Evolutionary conservation across 1,284 basidiomycete species (phyloP), one percentile per base, ranked within the genome.

Genomic region (Ustilago hordei): DNA sequence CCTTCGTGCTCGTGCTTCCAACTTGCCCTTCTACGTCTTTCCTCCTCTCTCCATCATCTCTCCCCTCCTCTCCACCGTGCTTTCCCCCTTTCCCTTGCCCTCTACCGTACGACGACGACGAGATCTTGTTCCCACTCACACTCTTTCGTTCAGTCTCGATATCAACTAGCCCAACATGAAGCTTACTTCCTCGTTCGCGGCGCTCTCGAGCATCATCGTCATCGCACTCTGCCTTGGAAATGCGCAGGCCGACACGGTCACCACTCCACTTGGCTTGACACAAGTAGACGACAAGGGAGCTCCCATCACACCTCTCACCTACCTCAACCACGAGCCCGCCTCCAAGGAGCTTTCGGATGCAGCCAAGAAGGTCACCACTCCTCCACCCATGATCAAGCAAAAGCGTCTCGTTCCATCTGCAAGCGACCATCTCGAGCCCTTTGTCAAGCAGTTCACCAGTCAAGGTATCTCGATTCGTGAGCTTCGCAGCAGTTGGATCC

Each of bases 221-320:
- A 34, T 75, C 39, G 73, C 73, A 7, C 48, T 75, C 23, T 75
- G 64, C 64, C 43, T 75, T 31, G 64, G 62, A 28, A 64, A 70
- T 35, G 68, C 68, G 13, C 67, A 75, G 28, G 73, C 73, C n/a
- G 73, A 75, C 32, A 58, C 68, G 9, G 73, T 70, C 48, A 59
- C 52, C 12, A 41, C 68, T 19, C 72, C 72, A 9, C 59, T 75
- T 13, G 73, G 61, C n/a, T 57, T 75, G 19, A 70, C 73, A 4
- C 60, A 68, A 23, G 73, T 75, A 17, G 68, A 70, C 60, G 73
- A 75, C 64, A 60, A 70, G 54, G 61, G 58, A 17, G 60, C 43
- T 15, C 73, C 73, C 38, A 48, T 70, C 58, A 75, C 73, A 5
- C 73, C 73, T 19, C 64, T 75, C 41, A 70, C 73, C 53, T 70